Conservation (phyloP, 2,329 filamentous ascomycete species). For the Cytospora piceicola region DNA sequence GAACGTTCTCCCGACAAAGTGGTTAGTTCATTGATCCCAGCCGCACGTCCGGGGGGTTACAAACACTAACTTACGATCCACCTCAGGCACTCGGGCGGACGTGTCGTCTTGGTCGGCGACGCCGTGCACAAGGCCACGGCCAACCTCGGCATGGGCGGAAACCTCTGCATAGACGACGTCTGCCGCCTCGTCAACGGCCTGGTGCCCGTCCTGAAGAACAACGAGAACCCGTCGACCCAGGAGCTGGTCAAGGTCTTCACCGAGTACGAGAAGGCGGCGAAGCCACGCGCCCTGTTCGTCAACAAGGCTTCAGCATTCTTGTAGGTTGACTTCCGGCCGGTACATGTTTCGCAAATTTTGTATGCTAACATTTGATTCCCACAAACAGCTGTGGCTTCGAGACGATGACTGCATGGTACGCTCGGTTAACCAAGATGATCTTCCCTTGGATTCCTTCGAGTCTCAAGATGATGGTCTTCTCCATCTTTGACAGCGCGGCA, state of each 20-base stretch:
- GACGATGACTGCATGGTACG: conserved; percentile 10
- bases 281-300: neutral
- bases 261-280: conserved; percentile 29
- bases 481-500: conserved; percentile 9
- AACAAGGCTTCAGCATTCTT: neutral
- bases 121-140: conserved; percentile 31
- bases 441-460: conserved; percentile 11
- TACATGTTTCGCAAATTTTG: neutral
- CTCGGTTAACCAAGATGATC: neutral
- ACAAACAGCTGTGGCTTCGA: conserved; percentile 7
- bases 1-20: conserved; percentile 30
- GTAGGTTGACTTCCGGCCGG: neutral
- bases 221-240: conserved; percentile 27
- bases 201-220: conserved; percentile 29
- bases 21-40: neutral
- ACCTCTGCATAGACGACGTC: conserved; percentile 30
- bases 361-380: neutral
- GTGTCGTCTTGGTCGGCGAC: conserved; percentile 23
- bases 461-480: conserved; percentile 8
- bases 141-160: conserved; percentile 32
- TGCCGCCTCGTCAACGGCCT: conserved; percentile 31
- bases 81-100: conserved; percentile 20
- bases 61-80: neutral
- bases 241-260: conserved; percentile 31
- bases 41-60: neutral